A percentile compares a stretch with the other conserved stretches of the same genome.
These are phyloP conservation scores for Puccinia coronata DNA, from an alignment of 1,284 basidiomycete genomes.

Conservation along the genomic window DNA sequence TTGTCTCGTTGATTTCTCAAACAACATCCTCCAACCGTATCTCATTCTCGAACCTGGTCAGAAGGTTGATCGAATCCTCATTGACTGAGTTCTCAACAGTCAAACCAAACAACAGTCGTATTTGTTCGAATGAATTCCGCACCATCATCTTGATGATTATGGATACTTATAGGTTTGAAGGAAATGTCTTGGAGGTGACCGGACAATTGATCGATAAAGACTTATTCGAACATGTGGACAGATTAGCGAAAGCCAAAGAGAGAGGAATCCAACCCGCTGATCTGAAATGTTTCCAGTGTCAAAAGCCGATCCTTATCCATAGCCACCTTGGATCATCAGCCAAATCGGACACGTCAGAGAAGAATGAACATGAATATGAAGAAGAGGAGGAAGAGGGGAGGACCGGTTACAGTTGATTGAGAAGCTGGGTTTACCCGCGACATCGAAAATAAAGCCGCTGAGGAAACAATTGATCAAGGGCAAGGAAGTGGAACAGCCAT, in stretches of 20 bases:
- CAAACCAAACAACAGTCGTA: conserved; percentile 51
- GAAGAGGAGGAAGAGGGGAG: conserved; percentile 1
- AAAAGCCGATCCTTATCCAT: conserved; percentile 12
- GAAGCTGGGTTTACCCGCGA: conserved; percentile 32
- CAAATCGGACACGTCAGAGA: no score
- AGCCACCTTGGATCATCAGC: neutral
- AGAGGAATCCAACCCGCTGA: conserved; percentile 58
- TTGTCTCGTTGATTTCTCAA: conserved; percentile 76
- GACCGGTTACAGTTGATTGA: conserved; percentile 26
- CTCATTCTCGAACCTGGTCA: conserved; percentile 88
- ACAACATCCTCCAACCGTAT: conserved; percentile 77
- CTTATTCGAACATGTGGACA: conserved; percentile 72
- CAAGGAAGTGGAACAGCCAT: conserved; percentile 39
- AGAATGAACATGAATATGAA: neutral
- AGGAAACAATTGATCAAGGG: conserved; percentile 41
- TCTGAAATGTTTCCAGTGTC: conserved; percentile 34
- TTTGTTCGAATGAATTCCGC: conserved; percentile 80
- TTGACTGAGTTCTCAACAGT: conserved; percentile 59
- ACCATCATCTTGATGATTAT: conserved; percentile 89
- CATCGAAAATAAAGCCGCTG: neutral
- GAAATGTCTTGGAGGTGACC: conserved; percentile 84
- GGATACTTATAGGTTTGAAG: conserved; percentile 86
- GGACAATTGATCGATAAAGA: conserved; percentile 81
- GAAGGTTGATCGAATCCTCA: conserved; percentile 71
- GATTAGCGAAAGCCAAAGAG: conserved; percentile 57